Base-by-base conservation (phyloP, 495 filamentous ascomycete genomes). In the Massariosphaeria phaeospora region DNA sequence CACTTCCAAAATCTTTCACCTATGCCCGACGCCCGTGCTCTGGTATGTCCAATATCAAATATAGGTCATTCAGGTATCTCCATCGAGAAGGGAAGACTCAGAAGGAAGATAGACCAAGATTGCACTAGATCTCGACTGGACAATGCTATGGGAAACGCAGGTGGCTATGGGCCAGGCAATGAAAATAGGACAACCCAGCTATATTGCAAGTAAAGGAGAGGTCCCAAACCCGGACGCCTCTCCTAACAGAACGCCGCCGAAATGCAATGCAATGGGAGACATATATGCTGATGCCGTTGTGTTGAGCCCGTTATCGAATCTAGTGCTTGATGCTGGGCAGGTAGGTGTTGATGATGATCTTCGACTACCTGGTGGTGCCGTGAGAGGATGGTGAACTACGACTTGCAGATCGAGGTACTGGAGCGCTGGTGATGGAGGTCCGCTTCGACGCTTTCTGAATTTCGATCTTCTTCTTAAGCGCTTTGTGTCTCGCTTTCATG, bases 381-480 rank as follows among this genome's bases (percentile, higher is more conserved):
- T 47, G 47, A n/a, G 52, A 57, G 6, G 55, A 55, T 2, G 61
- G 61, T 6, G 61, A 63, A 40, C 51, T 34, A 24, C 61, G 55
- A 20, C 49, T 52, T 1, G 61, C 18, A 25, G 61, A 55, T 33
- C 59, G 46, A 13, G 55, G 55, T n/a, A 23, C 31, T 10, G 61
- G 61, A 5, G 52, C 59, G 33, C 52, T 55, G 0, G 57, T 61
- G 27, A 63, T 59, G 1, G 67, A 67, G 6, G 51, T 51, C n/a
- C 67, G 54, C 34, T 65, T 68, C 13, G 57, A 23, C 0, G 63
- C 45, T 35, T 66, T 66, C 35, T 61, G 65, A 1, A 59, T 62
- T 11, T 59, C 61, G 11, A 71, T 61, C 57, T 73, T 73, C 56
- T 66, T 68, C 52, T 66, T 61, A 9, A 73, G 55, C 10, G 64